Evolutionary conservation across 2,329 filamentous ascomycete genomes (phyloP), one percentile per base, ranked within the genome.

Genomic region (Fonsecaea erecta): DNA sequence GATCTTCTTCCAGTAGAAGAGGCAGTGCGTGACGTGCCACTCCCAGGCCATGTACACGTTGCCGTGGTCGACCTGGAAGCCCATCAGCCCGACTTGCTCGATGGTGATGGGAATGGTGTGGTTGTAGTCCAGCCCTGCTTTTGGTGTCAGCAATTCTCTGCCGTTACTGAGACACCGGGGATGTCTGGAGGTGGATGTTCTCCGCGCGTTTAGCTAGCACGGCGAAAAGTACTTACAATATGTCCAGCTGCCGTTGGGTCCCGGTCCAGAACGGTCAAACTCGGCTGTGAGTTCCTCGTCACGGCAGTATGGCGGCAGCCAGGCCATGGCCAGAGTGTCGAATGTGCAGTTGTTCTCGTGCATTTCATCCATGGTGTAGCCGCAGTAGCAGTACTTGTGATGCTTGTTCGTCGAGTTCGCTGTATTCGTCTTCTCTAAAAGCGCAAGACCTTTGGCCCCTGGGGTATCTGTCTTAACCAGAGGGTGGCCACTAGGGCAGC

Each of bases 1-100:
- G n/a, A 48, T 48, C 43, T 48, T 48, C 43, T 48, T 48, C 43
- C 43, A 48, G 24, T 48, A 48, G 24, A 48, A 48, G n/a, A 48
- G n/a, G 43, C 43, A 48, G 43, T 48, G 43, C 6, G 24, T 18
- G n/a, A 48, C 24, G 43, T 48, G 43, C 40, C 40, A 46, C 16
- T 46, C 40, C 40, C 40, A 46, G 4, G 16, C 18, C 18, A 46
- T 21, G 40, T 46, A 46, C 16, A 46, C 40, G 12, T 21, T 46
- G 14, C 40, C 18, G 16, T n/a, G 40, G 5, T 46, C 40, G 40
- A 46, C 40, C 16, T 46, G 40, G 16, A 46, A 46, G 18, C 40
- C 18, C 16, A 46, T 46, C 4, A n/a, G 16, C 4, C 14, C 40
- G 3, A 21, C 18, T 16, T 46, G 18, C 40, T 46, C 40, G 40